Percentiles rank a stretch among this genome's conserved stretches.
These are phyloP conservation scores for Liriodendron chinense DNA, from an alignment of 164 flowering plant species.

Conservation along the genomic window DNA sequence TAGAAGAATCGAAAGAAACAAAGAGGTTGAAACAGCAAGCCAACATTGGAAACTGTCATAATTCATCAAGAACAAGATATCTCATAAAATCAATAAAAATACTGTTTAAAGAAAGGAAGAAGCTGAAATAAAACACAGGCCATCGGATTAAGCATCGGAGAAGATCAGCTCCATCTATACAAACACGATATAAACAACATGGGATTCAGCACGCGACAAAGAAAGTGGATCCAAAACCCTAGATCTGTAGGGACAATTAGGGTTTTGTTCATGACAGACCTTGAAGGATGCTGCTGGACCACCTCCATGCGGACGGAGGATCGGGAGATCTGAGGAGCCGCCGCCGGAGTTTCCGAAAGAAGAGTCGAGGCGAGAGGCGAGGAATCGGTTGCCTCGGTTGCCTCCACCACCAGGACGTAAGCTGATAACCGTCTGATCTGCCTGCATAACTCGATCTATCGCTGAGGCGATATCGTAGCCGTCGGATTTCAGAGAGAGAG, in stretches of 20 bases:
- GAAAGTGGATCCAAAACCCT: conserved; percentile 17
- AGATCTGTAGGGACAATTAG: conserved; percentile 25
- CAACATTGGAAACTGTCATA: not conserved
- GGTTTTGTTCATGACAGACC: conserved; percentile 24
- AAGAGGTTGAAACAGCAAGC: not conserved
- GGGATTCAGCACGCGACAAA: not conserved
- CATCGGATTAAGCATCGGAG: conserved; percentile 1
- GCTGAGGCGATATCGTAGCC: conserved; percentile 4
- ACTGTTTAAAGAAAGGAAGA: not conserved
- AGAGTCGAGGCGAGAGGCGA: conserved; percentile 54
- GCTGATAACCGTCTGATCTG: conserved; percentile 87
- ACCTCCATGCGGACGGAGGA: conserved; percentile 43
- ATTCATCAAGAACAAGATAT: not conserved
- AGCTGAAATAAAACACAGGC: not conserved
- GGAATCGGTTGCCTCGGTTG: conserved; percentile 47
- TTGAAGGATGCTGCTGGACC: conserved; percentile 29
- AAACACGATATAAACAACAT: not conserved
- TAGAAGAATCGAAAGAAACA: not conserved
- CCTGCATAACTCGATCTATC: conserved; percentile 66
- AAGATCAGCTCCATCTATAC: not conserved
- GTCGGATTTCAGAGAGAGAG: conserved; percentile 6
- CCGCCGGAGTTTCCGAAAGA: conserved; percentile 2
- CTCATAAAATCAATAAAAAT: not conserved
- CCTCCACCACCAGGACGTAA: conserved; percentile 96
- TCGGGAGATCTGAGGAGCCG: conserved; percentile 32